Evolutionary conservation across 805 yeast species (phyloP), one percentile per base, ranked within the genome.

Genomic region (Jamesozyma lodderae): DNA sequence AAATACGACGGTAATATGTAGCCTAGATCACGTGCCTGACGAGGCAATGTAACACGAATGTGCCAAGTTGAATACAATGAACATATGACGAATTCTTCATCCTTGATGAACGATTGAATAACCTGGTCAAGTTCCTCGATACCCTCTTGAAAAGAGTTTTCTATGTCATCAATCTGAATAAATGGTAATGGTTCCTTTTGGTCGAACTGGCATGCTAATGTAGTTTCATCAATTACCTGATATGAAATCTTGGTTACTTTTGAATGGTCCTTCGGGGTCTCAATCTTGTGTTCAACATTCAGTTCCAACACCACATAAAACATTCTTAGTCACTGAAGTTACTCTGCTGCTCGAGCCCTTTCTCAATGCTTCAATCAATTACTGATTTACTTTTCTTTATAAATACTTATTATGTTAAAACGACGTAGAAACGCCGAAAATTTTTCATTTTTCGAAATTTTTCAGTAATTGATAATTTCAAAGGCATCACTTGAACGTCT

Each of bases 21-120:
- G 9, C 75, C 71, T 54, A 81, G 76, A 53, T 84, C 94, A 29
- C 85, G 68, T 6, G 94, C 84, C 56, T 86, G 94, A 34, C 94
- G 70, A 10, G 82, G 81, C 25, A 88, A 62, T 52, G 79, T 81
- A 34, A 88, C 88, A 42, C 87, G 70, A 34, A 87, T 63, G 50
- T 79, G 79, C 79, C 81, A 77, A 9, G 80, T 68, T 13, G 72
- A 64, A 51, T 77, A 75, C 43, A 75, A 66, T 1, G 86, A 70
- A 35, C 86, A 78, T 47, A 86, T 74, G 3, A 77, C 66, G 55
- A 83, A 79, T 28, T 77, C 78, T 35, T 60, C 56, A 9, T 64
- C 64, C 27, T 65, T 57, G 23, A 65, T 48, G 10, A 68, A 55
- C 1, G 21, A 17, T 8, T 41, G 37, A 23, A 79, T 63, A 43